phyloP scores from a whole-genome alignment of 352 stramenopile genomes.

The Phytophthora lateralis region DNA sequence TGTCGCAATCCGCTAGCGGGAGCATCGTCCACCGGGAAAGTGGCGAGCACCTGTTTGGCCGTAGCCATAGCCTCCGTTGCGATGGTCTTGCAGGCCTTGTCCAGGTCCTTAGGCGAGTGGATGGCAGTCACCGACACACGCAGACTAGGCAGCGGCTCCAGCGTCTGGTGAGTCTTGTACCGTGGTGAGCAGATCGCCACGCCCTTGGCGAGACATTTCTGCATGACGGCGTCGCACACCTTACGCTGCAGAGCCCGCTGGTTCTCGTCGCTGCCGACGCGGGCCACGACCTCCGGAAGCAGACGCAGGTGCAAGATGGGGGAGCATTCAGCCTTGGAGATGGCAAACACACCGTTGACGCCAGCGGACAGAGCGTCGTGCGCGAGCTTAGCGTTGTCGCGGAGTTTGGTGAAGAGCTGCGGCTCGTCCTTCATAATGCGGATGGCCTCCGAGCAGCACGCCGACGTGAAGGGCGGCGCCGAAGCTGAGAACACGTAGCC shows the following conservation, averaged over 20 bases:
- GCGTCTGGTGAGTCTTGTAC: conserved; percentile 69
- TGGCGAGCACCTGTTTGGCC: conserved; percentile 49
- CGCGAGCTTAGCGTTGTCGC: conserved; percentile 64
- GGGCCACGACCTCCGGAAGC: conserved; percentile 44
- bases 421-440: conserved; percentile 84
- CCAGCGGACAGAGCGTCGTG: conserved; percentile 54
- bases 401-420: conserved; percentile 70
- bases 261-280: conserved; percentile 48
- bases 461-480: conserved; percentile 95
- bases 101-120: conserved; percentile 63
- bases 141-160: conserved; percentile 73
- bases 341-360: conserved; percentile 44
- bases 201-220: conserved; percentile 61
- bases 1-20: conserved; percentile 42
- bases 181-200: conserved; percentile 76
- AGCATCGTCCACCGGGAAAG: conserved; percentile 29
- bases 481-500: conserved; percentile 99
- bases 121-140: conserved; percentile 77
- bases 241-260: conserved; percentile 56
- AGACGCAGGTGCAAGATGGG: conserved; percentile 77
- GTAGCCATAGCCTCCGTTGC: conserved; percentile 59
- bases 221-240: conserved; percentile 72
- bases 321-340: conserved; percentile 70
- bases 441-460: conserved; percentile 87
- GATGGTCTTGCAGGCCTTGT: conserved; percentile 61